These are phyloP conservation scores for Hypoxylon fragiforme DNA, from an alignment of 495 filamentous ascomycete genomes.

Conservation along the genomic window DNA sequence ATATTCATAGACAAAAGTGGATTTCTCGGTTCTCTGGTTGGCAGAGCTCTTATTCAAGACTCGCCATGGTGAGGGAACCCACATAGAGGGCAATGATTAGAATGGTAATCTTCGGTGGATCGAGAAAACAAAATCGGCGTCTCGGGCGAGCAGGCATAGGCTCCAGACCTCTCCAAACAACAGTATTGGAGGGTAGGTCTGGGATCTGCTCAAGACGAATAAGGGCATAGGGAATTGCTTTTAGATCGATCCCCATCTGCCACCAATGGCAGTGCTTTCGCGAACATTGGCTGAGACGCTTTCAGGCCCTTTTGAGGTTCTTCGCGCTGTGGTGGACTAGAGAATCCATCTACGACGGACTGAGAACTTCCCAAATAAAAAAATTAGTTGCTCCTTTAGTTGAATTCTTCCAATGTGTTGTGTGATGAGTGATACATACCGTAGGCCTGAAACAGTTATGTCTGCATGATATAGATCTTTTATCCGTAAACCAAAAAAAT, in stretches of 20 bases:
- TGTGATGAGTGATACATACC: no score
- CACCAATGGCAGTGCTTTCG: constrained; percentile 37
- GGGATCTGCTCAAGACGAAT: constrained; percentile 38
- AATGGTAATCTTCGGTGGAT: constrained; percentile 52
- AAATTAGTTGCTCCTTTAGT: constrained; percentile 29
- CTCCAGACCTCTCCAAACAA: constrained; percentile 35
- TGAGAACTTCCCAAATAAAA: constrained; percentile 48
- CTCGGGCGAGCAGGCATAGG: constrained; percentile 39
- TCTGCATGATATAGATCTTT: no score
- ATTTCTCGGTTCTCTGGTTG: constrained; percentile 57
- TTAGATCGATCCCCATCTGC: constrained; percentile 37
- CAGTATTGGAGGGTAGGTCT: constrained; percentile 27
- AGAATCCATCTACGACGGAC: constrained; percentile 43
- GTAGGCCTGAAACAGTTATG: no score
- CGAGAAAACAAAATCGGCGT: constrained; percentile 42
- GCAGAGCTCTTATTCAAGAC: constrained; percentile 35
- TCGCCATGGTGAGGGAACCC: constrained; percentile 35
- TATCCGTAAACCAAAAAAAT: no score
- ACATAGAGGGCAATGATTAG: constrained; percentile 43
- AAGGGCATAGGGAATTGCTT: constrained; percentile 37
- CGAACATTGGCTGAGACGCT: constrained; percentile 41
- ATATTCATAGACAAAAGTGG: constrained; percentile 63
- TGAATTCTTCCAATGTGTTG: no score
- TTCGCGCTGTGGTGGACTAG: constrained; percentile 41
- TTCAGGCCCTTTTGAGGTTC: constrained; percentile 39